Percentiles rank a stretch among this genome's conserved stretches.
Evolutionary conservation across 108 stramenopile genomes (phyloP).

Genomic region (Nitzschia sp.): DNA sequence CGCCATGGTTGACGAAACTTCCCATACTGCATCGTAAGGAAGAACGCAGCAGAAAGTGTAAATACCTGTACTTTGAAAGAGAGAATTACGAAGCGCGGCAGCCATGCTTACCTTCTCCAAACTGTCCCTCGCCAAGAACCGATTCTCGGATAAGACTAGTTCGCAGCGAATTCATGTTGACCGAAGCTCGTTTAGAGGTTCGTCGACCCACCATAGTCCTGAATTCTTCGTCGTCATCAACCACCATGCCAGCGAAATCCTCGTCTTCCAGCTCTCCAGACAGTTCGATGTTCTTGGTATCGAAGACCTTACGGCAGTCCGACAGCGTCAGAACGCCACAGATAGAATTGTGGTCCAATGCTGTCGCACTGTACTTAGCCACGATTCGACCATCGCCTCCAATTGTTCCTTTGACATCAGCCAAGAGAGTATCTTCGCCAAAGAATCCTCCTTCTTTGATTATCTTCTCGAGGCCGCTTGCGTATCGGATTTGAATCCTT

Average conservation of each 20-base stretch:
- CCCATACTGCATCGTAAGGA: slow-evolving; percentile 1
- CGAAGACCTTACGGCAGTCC: slow-evolving; percentile 66
- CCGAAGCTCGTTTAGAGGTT: slow-evolving; percentile 1
- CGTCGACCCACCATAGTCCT: slow-evolving; percentile 2
- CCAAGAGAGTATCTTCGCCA: slow-evolving; percentile 49
- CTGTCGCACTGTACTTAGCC: slow-evolving; percentile 46
- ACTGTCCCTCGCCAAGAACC: slow-evolving; percentile 59
- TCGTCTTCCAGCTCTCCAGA: slow-evolving; percentile 9
- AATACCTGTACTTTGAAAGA: no score
- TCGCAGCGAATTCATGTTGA: neutral
- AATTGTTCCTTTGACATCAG: slow-evolving; percentile 3
- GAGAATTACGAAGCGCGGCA: no score
- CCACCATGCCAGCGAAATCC: slow-evolving; percentile 34
- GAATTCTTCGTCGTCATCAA: slow-evolving; percentile 2
- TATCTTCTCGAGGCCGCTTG: slow-evolving; percentile 20
- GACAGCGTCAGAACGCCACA: slow-evolving; percentile 67
- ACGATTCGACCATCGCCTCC: slow-evolving; percentile 6
- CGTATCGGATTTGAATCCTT: slow-evolving; percentile 17
- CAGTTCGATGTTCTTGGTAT: slow-evolving; percentile 30
- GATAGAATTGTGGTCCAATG: slow-evolving; percentile 54
- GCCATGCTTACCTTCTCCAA: slow-evolving; percentile 25
- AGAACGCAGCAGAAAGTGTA: no score
- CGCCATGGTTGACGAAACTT: neutral
- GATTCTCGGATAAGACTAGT: neutral
- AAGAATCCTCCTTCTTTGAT: slow-evolving; percentile 53